These are phyloP conservation scores for Fragilaria radians DNA, from an alignment of 108 stramenopile genomes.

Conservation along the genomic window DNA sequence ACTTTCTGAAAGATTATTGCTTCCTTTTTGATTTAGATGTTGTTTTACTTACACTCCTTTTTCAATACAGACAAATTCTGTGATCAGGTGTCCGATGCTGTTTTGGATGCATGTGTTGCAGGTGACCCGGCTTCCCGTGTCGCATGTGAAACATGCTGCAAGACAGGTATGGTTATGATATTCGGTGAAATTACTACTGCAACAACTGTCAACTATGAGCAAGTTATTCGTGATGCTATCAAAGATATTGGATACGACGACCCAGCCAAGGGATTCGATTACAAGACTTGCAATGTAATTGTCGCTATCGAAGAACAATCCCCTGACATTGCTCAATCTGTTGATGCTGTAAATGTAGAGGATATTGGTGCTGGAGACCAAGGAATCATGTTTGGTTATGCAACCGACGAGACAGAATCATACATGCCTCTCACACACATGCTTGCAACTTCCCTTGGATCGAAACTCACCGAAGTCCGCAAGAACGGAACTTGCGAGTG, in stretches of 20 bases:
- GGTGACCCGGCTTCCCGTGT: conserved; percentile 91
- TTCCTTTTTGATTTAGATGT: too few species aligned
- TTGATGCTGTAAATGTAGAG: conserved; percentile 85
- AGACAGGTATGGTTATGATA: conserved; percentile 97
- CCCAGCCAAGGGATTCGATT: conserved; percentile 95
- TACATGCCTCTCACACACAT: conserved; percentile 95
- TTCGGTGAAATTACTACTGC: conserved; percentile 97
- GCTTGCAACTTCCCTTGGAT: conserved; percentile 86
- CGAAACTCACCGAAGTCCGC: conserved; percentile 91
- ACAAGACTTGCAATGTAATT: conserved; percentile 96
- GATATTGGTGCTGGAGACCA: conserved; percentile 98
- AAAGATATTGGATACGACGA: conserved; percentile 95
- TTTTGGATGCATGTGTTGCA: conserved; percentile 92
- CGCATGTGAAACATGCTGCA: conserved; percentile 96
- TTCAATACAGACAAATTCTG: conserved; percentile 87
- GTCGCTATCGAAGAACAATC: conserved; percentile 97
- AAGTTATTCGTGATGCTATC: conserved; percentile 92
- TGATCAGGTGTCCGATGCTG: conserved; percentile 95
- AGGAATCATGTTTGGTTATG: conserved; percentile 97
- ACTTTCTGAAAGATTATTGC: too few species aligned
- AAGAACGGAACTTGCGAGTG: conserved; percentile 93
- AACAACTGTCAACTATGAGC: conserved; percentile 95
- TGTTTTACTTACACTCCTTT: too few species aligned
- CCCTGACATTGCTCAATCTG: conserved; percentile 95
- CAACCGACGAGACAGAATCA: conserved; percentile 91